Percentiles rank a stretch among this genome's conserved stretches.
Evolutionary conservation across 495 filamentous ascomycete species (phyloP).

Genomic region (Coniosporium apollinis): DNA sequence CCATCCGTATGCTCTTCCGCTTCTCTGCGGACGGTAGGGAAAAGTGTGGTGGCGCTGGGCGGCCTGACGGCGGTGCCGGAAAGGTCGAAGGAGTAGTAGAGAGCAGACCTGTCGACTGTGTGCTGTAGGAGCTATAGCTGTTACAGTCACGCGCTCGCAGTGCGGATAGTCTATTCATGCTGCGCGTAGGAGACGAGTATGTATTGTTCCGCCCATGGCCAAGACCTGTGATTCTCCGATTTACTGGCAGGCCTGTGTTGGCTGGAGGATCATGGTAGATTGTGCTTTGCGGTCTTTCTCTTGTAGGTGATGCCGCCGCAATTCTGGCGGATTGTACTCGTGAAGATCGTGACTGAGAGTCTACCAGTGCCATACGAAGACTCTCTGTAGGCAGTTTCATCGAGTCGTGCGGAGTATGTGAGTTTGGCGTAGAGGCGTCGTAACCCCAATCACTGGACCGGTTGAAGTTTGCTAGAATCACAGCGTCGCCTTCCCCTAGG

Average conservation of each 20-base stretch:
- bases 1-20: constrained; percentile 17
- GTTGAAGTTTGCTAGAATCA: constrained; percentile 13
- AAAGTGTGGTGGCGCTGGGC: constrained; percentile 5
- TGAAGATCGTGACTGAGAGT: too few species aligned
- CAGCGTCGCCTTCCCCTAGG: constrained; percentile 14
- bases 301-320: too few species aligned
- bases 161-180: constrained; percentile 3
- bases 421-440: constrained; percentile 7
- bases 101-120: constrained; percentile 15
- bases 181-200: constrained; percentile 6
- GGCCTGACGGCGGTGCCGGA: constrained; percentile 10
- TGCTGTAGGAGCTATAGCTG: constrained; percentile 15
- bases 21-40: constrained; percentile 10
- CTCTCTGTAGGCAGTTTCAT: constrained; percentile 22
- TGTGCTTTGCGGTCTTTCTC: too few species aligned
- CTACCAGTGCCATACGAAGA: too few species aligned
- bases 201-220: constrained; percentile 10
- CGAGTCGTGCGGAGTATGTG: constrained; percentile 18
- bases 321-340: too few species aligned
- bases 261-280: constrained; percentile 3
- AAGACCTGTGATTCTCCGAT: constrained; percentile 9
- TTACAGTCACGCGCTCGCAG: constrained; percentile 7
- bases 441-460: constrained; percentile 17
- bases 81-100: constrained; percentile 17
- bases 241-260: constrained; percentile 11